Conservation (phyloP, 192 early-diverging fungal species). For the Chytriomyces sp. region DNA sequence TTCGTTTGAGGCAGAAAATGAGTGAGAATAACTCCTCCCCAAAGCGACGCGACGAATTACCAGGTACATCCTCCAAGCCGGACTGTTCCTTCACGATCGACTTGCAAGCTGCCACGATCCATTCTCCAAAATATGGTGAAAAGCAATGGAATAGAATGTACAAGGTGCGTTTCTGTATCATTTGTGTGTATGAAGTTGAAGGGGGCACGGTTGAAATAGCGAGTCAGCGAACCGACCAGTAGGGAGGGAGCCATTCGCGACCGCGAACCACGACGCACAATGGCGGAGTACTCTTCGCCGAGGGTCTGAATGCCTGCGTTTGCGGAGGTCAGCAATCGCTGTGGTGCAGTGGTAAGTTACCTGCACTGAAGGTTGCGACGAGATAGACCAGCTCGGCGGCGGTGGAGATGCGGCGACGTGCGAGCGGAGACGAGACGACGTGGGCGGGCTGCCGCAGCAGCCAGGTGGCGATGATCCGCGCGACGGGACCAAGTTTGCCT, state of each 20-base stretch:
- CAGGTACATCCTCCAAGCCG: too few species aligned
- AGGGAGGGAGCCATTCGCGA: constrained; percentile 34
- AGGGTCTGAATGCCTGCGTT: constrained; percentile 76
- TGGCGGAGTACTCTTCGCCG: constrained; percentile 96
- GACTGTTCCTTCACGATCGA: constrained; percentile 1
- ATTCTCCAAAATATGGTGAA: constrained; percentile 23
- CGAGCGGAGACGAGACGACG: constrained; percentile 58
- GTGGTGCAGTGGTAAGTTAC: constrained; percentile 26
- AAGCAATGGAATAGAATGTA: constrained; percentile 29
- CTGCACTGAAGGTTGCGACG: constrained; percentile 70
- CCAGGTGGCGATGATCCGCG: constrained; percentile 1
- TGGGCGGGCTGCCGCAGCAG: constrained; percentile 37
- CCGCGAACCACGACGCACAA: constrained; percentile 60
- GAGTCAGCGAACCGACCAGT: background rate
- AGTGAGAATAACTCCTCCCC: too few species aligned
- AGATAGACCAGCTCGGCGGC: constrained; percentile 72
- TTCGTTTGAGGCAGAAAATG: too few species aligned
- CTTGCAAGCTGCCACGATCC: constrained; percentile 1
- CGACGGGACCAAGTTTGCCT: background rate
- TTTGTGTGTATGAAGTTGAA: background rate
- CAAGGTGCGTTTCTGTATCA: constrained; percentile 3
- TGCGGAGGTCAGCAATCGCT: background rate
- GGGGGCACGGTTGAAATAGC: background rate
- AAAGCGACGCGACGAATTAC: too few species aligned
- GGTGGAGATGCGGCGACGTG: constrained; percentile 65